Evolutionary conservation across 2,329 filamentous ascomycete genomes (phyloP).

Genomic region (Trichoderma sp.): DNA sequence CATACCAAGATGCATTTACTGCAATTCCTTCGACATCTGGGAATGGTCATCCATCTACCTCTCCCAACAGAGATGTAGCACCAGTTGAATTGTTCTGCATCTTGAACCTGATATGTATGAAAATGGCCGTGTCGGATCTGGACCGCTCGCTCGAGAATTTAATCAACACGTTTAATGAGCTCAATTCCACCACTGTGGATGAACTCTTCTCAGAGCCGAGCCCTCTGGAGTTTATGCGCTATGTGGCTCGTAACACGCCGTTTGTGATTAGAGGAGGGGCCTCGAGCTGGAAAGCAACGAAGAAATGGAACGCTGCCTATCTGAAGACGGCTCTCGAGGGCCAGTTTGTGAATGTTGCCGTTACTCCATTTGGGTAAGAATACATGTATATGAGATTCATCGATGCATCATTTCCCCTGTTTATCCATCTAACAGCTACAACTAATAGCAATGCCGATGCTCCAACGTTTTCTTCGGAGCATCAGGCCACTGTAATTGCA

Average conservation of each 20-base stretch:
- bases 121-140: neutral
- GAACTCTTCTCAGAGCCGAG: slow-evolving; percentile 64
- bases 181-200: slow-evolving; percentile 61
- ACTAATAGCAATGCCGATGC: slow-evolving; percentile 37
- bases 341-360: slow-evolving; percentile 67
- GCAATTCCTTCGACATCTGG: neutral
- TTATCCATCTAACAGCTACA: neutral
- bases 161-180: slow-evolving; percentile 68
- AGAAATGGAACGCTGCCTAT: slow-evolving; percentile 60
- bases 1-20: neutral
- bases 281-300: slow-evolving; percentile 58
- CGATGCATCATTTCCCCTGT: neutral
- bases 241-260: slow-evolving; percentile 69
- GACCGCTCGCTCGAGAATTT: slow-evolving; percentile 43
- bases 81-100: neutral
- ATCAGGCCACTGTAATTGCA: slow-evolving; percentile 52
- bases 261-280: slow-evolving; percentile 69
- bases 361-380: slow-evolving; percentile 67
- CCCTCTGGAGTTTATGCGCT: slow-evolving; percentile 76
- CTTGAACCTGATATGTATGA: neutral
- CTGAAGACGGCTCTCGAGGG: slow-evolving; percentile 54
- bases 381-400: neutral
- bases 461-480: slow-evolving; percentile 30
- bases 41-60: neutral
- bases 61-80: neutral